Conservation (phyloP, 2,329 filamentous ascomycete genomes). For the Penicillium palitans region DNA sequence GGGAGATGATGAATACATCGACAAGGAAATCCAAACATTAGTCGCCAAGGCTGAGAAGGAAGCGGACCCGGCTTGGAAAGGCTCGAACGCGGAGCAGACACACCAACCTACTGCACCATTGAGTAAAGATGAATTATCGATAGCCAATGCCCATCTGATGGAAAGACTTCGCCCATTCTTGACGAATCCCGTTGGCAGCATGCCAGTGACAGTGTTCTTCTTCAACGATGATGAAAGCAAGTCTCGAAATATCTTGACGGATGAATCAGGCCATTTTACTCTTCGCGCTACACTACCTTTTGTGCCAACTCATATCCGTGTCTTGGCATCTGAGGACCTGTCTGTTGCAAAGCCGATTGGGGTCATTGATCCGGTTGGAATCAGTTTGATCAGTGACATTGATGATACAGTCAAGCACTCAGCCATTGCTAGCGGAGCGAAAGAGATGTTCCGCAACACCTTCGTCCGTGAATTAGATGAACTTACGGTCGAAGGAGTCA, state of each 20-base stretch:
- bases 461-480: slow-evolving; percentile 85
- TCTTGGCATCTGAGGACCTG: slow-evolving; percentile 81
- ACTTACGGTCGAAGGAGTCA: slow-evolving; percentile 81
- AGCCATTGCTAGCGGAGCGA: slow-evolving; percentile 80
- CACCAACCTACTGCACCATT: slow-evolving; percentile 50
- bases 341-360: slow-evolving; percentile 77
- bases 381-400: slow-evolving; percentile 95
- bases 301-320: slow-evolving; percentile 81
- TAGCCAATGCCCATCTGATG: slow-evolving; percentile 86
- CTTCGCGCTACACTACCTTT: slow-evolving; percentile 82
- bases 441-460: slow-evolving; percentile 94
- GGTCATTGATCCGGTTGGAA: slow-evolving; percentile 73
- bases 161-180: slow-evolving; percentile 85
- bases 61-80: slow-evolving; percentile 67
- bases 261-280: slow-evolving; percentile 85
- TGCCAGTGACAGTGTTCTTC: slow-evolving; percentile 89
- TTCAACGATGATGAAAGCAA: slow-evolving; percentile 83
- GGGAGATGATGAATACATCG: slow-evolving; percentile 66
- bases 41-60: slow-evolving; percentile 70
- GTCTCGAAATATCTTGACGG: slow-evolving; percentile 79
- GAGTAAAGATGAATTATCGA: slow-evolving; percentile 70
- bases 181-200: slow-evolving; percentile 73
- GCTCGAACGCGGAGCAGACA: slow-evolving; percentile 53
- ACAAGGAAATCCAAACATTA: slow-evolving; percentile 74
- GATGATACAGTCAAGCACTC: slow-evolving; percentile 98